A percentile compares a stretch with the other conserved stretches of the same genome.
Evolutionary conservation across 2,329 filamentous ascomycete species (phyloP).

Genomic region (Mariannaea elegans): DNA sequence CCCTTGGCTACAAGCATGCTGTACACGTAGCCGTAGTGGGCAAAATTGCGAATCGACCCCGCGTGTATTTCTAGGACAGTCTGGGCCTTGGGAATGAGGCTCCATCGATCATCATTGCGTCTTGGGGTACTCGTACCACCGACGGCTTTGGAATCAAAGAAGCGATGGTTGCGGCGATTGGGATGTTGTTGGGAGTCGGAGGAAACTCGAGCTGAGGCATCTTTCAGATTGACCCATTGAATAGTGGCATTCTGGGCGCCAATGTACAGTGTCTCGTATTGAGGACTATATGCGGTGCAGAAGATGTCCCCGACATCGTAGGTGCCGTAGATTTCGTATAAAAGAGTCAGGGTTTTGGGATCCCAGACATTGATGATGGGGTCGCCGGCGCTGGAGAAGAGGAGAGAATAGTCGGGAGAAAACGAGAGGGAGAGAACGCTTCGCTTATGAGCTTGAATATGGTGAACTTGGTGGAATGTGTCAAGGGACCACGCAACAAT

Average conservation of each 20-base stretch:
- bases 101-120: conserved; percentile 68
- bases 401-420: conserved; percentile 75
- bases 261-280: conserved; percentile 84
- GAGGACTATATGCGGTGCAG: conserved; percentile 86
- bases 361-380: conserved; percentile 96
- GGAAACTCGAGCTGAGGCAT: conserved; percentile 66
- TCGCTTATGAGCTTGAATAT: conserved; percentile 88
- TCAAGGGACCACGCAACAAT: conserved; percentile 91
- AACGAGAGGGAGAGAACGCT: conserved; percentile 88
- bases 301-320: conserved; percentile 97
- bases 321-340: conserved; percentile 91
- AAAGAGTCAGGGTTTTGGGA: conserved; percentile 75
- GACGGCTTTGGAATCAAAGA: conserved; percentile 91
- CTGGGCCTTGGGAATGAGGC: conserved; percentile 61
- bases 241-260: conserved; percentile 95
- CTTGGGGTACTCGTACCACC: conserved; percentile 82
- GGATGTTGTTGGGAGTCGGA: conserved; percentile 76
- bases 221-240: conserved; percentile 85
- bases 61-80: conserved; percentile 81
- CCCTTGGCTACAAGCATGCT: conserved; percentile 90
- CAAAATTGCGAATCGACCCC: conserved; percentile 84
- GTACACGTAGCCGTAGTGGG: conserved; percentile 95
- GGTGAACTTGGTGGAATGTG: conserved; percentile 82
- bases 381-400: conserved; percentile 94
- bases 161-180: conserved; percentile 80